A percentile compares a stretch with the other conserved stretches of the same genome.
Evolutionary conservation across 192 early-diverging fungal genomes (phyloP).

Genomic region (Backusella tuberculispora): DNA sequence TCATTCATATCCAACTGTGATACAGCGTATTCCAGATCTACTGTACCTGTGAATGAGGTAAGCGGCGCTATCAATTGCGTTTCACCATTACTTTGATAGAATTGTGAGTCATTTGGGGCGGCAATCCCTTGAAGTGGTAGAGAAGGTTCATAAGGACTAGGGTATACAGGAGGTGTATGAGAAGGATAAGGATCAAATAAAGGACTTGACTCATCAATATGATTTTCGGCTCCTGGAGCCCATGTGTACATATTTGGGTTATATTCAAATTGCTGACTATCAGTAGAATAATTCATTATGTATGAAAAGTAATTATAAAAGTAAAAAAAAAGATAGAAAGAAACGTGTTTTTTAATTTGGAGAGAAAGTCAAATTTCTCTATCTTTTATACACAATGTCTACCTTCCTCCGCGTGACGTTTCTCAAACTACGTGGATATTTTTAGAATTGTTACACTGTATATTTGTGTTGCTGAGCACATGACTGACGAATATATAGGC

Average conservation of each 20-base stretch:
- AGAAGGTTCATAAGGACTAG: background rate
- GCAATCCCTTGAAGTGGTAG: background rate
- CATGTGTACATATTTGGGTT: conserved; percentile 1
- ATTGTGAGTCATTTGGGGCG: background rate
- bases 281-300: background rate
- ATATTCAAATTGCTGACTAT: background rate
- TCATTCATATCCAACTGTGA: conserved; percentile 14
- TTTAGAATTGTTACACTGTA: conserved; percentile 22
- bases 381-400: conserved; percentile 6
- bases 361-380: background rate
- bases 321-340: conserved; percentile 15
- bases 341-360: conserved; percentile 1
- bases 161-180: background rate
- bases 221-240: background rate
- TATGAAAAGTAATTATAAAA: background rate
- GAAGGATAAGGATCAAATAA: background rate
- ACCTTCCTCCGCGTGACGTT: conserved; percentile 11
- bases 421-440: conserved; percentile 6
- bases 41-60: background rate
- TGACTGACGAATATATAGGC: background rate
- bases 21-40: background rate
- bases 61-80: background rate
- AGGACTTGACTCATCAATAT: background rate
- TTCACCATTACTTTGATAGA: background rate
- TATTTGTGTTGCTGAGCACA: background rate